Base-by-base conservation (phyloP, 129 eudicot species). In the Lactuca saligna region DNA sequence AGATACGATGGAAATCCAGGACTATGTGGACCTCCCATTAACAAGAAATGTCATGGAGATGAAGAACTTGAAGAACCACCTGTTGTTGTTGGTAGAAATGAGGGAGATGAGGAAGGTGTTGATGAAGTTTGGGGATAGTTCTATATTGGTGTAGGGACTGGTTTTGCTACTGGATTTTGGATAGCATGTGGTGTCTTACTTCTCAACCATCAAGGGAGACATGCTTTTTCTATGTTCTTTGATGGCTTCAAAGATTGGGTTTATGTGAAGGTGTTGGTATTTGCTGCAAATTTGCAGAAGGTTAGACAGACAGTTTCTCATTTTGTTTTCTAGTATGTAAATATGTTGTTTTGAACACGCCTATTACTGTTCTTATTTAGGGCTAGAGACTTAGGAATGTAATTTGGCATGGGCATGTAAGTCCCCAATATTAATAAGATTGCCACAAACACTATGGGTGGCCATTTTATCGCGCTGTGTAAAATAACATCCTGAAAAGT, bases 1-100 rank as follows among this genome's bases (percentile, higher is more conserved):
- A 3, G 14, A 2, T 72, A 46, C 34, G 37, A 3, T 9, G 76
- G 76, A 8, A 72, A 72, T 49, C 0, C 61, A 0, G 8, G 42
- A 31, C 69, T 72, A 46, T 72, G 76, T 61, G 76, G 76, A 31
- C 41, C 10, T 15, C 68, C 76, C n/a, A 12, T 42, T 42, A 9
- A 12, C 49, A 42, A 42, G 9, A 9, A 1, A 42, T 42, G 49
- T 42, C 49, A 12, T 8, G 49, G 49, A 8, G 49, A 42, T 42
- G 49, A 8, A 42, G 49, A 42, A 42, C 9, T 12, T 2, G 8
- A 42, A 42, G 49, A 8, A 8, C 13, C 49, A 8, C 13, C 49
- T 25, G 29, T 25, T 8, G 49, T 8, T 12, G 9, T 42, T 42
- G 49, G 49, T 42, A 8, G 9, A 8, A 42, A 12, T 42, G 49